These are phyloP conservation scores for Chenopodium formosanum DNA, from an alignment of 148 eudicot species.

Conservation along the genomic window DNA sequence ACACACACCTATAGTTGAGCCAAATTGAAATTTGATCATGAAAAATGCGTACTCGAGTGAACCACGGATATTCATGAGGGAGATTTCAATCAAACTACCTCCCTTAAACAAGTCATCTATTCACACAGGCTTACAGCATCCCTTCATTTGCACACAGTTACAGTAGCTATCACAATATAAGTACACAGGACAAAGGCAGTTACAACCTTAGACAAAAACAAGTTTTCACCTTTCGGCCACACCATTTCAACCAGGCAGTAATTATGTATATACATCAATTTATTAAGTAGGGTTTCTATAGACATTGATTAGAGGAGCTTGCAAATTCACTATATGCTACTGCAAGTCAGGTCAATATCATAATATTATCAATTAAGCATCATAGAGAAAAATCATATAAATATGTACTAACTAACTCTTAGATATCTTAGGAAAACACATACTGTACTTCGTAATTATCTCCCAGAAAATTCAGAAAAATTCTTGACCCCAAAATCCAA, in stretches of 20 bases:
- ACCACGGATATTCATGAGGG: not conserved
- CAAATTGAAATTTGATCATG: not conserved
- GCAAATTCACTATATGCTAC: not conserved
- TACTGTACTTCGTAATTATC: no score
- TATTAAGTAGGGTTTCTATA: not conserved
- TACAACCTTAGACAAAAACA: not conserved
- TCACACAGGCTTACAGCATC: not conserved
- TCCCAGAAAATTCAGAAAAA: not conserved
- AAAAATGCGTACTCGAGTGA: not conserved
- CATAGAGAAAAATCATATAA: not conserved
- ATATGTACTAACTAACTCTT: not conserved
- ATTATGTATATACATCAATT: not conserved
- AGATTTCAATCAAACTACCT: no score
- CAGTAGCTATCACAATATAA: not conserved
- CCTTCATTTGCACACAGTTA: not conserved
- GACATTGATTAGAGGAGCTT: not conserved
- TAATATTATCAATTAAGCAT: not conserved
- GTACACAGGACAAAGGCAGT: not conserved
- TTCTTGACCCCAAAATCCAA: not conserved
- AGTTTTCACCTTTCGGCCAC: not conserved
- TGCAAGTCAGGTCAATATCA: not conserved
- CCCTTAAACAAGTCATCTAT: no score
- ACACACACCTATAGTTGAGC: not conserved
- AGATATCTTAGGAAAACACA: not conserved
- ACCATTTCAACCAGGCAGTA: not conserved